A percentile compares a stretch with the other conserved stretches of the same genome.
phyloP scores from a whole-genome alignment of 306 rosid genomes.

The Senna tora region DNA sequence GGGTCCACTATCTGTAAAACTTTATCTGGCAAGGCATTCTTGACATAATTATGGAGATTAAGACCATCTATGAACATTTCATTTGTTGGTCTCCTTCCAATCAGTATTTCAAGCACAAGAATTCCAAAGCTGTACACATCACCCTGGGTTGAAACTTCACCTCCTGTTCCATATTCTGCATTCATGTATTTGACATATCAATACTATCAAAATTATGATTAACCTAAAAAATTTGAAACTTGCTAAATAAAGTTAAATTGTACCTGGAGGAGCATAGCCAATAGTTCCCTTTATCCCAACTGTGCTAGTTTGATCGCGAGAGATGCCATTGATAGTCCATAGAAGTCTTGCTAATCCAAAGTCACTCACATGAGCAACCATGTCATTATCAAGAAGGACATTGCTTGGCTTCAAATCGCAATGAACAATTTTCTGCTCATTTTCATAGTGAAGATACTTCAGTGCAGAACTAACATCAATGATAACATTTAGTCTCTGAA shows the following conservation, averaged over 20 bases:
- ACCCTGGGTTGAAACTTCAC: conserved; percentile 33
- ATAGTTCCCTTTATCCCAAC: conserved; percentile 33
- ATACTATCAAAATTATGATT: not conserved
- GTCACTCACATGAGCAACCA: conserved; percentile 18
- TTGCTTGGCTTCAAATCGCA: conserved; percentile 24
- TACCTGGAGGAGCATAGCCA: conserved; percentile 35
- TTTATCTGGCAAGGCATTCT: conserved; percentile 30
- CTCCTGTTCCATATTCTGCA: conserved; percentile 46
- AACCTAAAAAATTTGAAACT: not conserved
- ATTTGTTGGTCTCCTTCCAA: conserved; percentile 39
- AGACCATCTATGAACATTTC: conserved; percentile 42
- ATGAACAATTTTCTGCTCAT: conserved; percentile 13
- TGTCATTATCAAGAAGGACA: conserved; percentile 7
- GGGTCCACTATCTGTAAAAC: conserved; percentile 23
- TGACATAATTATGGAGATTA: conserved; percentile 36
- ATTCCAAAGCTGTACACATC: conserved; percentile 51
- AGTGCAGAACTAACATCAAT: conserved; percentile 4
- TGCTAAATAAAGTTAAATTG: not conserved
- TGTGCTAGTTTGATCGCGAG: conserved; percentile 14
- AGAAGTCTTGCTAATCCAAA: conserved; percentile 33
- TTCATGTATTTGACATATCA: not conserved
- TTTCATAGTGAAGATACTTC: conserved; percentile 11
- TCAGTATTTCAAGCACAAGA: conserved; percentile 46
- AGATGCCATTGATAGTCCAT: not conserved
- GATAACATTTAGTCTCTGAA: conserved; percentile 11